Percentiles rank a stretch among this genome's conserved stretches.
Evolutionary conservation across 306 rosid species (phyloP).

Genomic region (Cajanus cajan): DNA sequence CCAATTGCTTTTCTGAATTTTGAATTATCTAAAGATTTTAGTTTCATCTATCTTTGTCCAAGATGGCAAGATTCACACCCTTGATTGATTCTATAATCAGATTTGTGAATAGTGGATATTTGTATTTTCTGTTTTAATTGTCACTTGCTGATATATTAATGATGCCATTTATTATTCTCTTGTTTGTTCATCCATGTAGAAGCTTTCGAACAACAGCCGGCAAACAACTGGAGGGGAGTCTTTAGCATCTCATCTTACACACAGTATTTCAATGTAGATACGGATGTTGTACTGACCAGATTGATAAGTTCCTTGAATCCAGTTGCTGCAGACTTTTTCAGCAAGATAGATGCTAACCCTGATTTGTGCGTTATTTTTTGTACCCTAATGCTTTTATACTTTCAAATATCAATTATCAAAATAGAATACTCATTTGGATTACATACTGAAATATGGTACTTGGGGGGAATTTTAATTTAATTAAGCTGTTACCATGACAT

Average conservation of each 20-base stretch:
- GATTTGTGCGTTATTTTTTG: conserved; percentile 69
- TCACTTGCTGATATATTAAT: not conserved
- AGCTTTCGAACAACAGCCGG: conserved; percentile 82
- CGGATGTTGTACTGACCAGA: conserved; percentile 78
- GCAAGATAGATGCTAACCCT: conserved; percentile 95
- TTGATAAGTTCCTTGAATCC: conserved; percentile 83
- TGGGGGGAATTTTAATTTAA: not conserved
- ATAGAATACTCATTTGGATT: conserved; percentile 2
- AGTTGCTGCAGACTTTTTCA: conserved; percentile 72
- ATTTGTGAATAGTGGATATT: conserved; percentile 7
- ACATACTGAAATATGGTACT: not conserved
- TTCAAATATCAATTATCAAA: not conserved
- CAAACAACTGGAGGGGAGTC: conserved; percentile 87
- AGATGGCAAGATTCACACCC: not conserved
- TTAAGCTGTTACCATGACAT: conserved; percentile 9
- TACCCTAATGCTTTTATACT: conserved; percentile 13
- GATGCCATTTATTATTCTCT: conserved; percentile 15
- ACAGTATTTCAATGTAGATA: conserved; percentile 89
- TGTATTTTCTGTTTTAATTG: conserved; percentile 1
- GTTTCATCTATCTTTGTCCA: conserved; percentile 4
- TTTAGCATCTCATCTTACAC: conserved; percentile 80
- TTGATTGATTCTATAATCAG: conserved; percentile 14
- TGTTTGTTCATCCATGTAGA: conserved; percentile 47
- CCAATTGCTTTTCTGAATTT: conserved; percentile 6
- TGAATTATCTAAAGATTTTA: conserved; percentile 5